phyloP scores from a whole-genome alignment of 202 grass and related monocot species.

The Musa balbisiana region DNA sequence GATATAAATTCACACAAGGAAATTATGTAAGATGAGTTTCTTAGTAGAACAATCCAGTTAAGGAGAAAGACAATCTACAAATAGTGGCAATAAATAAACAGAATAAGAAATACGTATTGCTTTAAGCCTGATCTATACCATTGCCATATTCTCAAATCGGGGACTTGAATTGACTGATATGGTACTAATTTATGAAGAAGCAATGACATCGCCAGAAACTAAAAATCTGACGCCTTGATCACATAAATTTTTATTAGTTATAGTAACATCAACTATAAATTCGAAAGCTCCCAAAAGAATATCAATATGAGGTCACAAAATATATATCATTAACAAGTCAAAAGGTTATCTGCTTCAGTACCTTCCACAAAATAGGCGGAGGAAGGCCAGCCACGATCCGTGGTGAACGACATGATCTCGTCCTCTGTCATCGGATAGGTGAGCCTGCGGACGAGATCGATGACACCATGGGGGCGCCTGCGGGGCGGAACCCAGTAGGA shows the following conservation, averaged over 20 bases:
- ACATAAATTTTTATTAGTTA: not conserved
- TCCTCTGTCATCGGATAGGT: constrained; percentile 40
- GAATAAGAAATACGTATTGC: not conserved
- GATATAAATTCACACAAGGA: not conserved
- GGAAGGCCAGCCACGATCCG: constrained; percentile 53
- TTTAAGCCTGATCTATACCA: not conserved
- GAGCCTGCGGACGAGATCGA: constrained; percentile 34
- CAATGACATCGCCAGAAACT: not conserved
- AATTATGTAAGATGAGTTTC: not conserved
- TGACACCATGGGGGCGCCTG: constrained; percentile 24
- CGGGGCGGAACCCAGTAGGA: constrained; percentile 83
- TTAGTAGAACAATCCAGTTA: no score
- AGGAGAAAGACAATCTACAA: no score
- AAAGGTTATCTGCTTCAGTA: constrained; percentile 2
- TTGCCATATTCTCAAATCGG: not conserved
- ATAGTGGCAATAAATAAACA: not conserved
- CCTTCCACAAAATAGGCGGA: constrained; percentile 60
- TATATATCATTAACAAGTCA: not conserved
- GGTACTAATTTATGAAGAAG: not conserved
- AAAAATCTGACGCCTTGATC: not conserved
- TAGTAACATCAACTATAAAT: not conserved
- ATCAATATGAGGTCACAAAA: not conserved
- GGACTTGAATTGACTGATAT: not conserved
- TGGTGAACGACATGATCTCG: constrained; percentile 53
- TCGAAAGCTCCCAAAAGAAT: not conserved